Conservation (phyloP, 139 green algal species). For the Closterium sp. region DNA sequence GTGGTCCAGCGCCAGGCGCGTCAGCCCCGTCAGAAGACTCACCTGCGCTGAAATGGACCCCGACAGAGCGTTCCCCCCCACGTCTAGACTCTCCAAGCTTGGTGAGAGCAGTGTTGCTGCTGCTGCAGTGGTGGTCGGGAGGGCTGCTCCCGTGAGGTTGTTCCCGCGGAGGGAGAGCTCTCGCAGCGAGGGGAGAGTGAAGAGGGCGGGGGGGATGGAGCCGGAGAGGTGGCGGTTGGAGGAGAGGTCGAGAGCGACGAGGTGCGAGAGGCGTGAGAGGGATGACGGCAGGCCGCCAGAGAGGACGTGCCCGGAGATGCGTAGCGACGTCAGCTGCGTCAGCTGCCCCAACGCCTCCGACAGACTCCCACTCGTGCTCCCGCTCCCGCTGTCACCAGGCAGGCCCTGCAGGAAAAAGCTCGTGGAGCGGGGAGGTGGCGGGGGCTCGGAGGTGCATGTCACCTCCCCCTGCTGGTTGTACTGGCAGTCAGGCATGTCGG, state of each 20-base stretch:
- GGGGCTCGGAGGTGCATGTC: not conserved
- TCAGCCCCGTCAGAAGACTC: not conserved
- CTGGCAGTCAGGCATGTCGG: not conserved
- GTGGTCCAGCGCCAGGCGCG: not conserved
- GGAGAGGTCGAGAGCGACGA: too few relatives aligned
- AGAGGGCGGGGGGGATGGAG: too few relatives aligned
- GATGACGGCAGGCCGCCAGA: too few relatives aligned
- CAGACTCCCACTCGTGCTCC: not conserved
- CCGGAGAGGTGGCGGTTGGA: too few relatives aligned
- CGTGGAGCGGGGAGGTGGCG: too few relatives aligned
- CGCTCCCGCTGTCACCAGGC: not conserved
- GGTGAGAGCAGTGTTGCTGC: not conserved
- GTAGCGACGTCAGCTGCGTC: too few relatives aligned
- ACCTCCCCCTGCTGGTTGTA: not conserved
- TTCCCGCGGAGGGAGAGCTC: too few relatives aligned
- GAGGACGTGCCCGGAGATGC: too few relatives aligned
- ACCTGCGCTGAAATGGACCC: not conserved
- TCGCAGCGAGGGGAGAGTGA: too few relatives aligned
- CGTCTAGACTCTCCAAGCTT: not conserved
- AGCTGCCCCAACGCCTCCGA: not conserved
- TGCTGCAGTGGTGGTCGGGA: not conserved
- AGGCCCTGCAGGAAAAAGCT: not conserved
- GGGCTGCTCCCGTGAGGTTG: too few relatives aligned
- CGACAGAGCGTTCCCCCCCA: slow-evolving; percentile 17
- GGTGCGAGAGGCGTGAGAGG: not conserved